Percentiles rank a stretch among this genome's conserved stretches.
phyloP scores from a whole-genome alignment of 345 rosid genomes.

The Sonneratia alba region DNA sequence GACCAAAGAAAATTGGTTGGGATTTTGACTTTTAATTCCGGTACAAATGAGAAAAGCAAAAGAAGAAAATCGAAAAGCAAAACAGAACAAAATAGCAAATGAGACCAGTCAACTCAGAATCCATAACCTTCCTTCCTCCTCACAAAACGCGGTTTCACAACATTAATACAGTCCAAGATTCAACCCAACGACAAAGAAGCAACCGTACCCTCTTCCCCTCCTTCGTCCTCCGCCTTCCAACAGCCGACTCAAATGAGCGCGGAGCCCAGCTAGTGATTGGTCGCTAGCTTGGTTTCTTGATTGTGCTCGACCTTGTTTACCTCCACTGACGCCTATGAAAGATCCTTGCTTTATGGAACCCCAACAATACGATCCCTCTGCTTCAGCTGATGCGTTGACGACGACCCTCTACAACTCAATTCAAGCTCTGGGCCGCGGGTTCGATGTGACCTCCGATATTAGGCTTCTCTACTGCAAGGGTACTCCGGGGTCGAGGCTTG shows the following conservation, averaged over 20 bases:
- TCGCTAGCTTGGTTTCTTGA: conserved; percentile 1
- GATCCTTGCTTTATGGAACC: conserved; percentile 26
- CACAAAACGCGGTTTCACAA: conserved; percentile 36
- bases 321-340: conserved; percentile 8
- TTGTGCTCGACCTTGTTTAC: neutral
- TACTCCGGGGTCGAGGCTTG: conserved; percentile 79
- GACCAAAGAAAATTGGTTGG: neutral
- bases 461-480: conserved; percentile 90
- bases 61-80: neutral
- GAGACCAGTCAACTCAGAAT: conserved; percentile 52
- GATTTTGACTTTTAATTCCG: neutral
- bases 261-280: neutral
- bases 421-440: conserved; percentile 92
- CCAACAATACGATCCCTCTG: conserved; percentile 19
- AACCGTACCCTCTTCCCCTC: conserved; percentile 15
- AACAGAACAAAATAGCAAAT: neutral
- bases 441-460: conserved; percentile 91
- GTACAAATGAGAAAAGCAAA: conserved; percentile 2
- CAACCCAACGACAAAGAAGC: conserved; percentile 11
- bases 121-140: conserved; percentile 10
- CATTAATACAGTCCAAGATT: conserved; percentile 32
- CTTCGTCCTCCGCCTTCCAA: neutral
- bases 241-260: neutral
- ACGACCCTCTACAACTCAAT: conserved; percentile 74
- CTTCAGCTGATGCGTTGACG: conserved; percentile 32